Evolutionary conservation across 2,329 filamentous ascomycete species (phyloP).

Genomic region (Arachnomyces sp.): DNA sequence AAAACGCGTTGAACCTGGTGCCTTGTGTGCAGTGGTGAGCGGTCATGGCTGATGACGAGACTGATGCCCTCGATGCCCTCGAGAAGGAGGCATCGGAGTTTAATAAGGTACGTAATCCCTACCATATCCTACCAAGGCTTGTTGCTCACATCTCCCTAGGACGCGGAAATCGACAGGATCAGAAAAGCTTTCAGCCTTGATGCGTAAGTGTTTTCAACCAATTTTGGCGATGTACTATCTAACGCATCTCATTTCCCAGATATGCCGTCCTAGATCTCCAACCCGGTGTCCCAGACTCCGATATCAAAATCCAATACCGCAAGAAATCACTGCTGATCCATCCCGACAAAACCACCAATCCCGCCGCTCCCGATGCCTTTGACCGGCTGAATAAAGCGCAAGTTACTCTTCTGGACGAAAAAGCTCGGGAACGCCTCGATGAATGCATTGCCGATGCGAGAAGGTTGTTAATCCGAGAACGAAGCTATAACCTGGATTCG

Average conservation of each 20-base stretch:
- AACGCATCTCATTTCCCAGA: slow-evolving; percentile 32
- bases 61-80: slow-evolving; percentile 70
- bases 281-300: slow-evolving; percentile 86
- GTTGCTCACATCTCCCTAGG: slow-evolving; percentile 42
- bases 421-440: slow-evolving; percentile 75
- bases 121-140: slow-evolving; percentile 13
- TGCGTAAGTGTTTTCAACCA: slow-evolving; percentile 41
- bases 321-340: slow-evolving; percentile 98
- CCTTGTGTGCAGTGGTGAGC: neutral
- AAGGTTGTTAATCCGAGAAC: slow-evolving; percentile 86
- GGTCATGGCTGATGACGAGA: slow-evolving; percentile 53
- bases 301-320: slow-evolving; percentile 91
- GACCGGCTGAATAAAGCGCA: slow-evolving; percentile 95
- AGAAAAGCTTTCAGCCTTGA: slow-evolving; percentile 78
- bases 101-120: slow-evolving; percentile 55
- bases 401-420: slow-evolving; percentile 85
- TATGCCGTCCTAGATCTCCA: slow-evolving; percentile 95
- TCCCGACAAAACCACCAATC: slow-evolving; percentile 93
- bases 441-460: slow-evolving; percentile 94
- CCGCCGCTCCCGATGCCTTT: slow-evolving; percentile 85
- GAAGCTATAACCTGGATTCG: slow-evolving; percentile 85
- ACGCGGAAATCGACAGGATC: slow-evolving; percentile 93
- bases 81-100: slow-evolving; percentile 84
- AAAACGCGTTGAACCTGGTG: neutral
- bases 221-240: neutral